Conservation (phyloP, 768 basidiomycete genomes). For the Rickenella mellea region DNA sequence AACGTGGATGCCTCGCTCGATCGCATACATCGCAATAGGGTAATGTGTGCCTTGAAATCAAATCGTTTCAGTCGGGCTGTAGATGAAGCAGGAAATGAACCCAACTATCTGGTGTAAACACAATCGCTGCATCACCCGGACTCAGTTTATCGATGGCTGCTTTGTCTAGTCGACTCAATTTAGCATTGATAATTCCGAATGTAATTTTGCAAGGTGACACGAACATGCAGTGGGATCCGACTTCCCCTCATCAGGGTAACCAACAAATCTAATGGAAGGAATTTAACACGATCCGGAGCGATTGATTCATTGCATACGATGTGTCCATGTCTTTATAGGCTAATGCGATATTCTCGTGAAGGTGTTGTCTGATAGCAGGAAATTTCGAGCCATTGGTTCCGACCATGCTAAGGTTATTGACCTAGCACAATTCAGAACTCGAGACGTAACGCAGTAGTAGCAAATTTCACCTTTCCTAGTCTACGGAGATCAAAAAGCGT, state of each 20-base stretch:
- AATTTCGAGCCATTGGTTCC: slow-evolving; percentile 86
- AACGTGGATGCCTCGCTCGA: slow-evolving; percentile 79
- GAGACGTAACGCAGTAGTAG: background rate
- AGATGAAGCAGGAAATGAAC: slow-evolving; percentile 5
- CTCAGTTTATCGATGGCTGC: slow-evolving; percentile 66
- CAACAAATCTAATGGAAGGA: slow-evolving; percentile 49
- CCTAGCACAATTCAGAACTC: slow-evolving; percentile 23
- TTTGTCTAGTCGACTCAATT: slow-evolving; percentile 70
- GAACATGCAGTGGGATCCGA: slow-evolving; percentile 76
- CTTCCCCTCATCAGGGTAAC: slow-evolving; percentile 62
- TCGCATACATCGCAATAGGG: slow-evolving; percentile 77
- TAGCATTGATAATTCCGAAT: background rate
- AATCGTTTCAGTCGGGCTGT: background rate
- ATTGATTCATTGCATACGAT: slow-evolving; percentile 32
- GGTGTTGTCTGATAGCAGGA: slow-evolving; percentile 73
- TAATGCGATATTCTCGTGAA: slow-evolving; percentile 71
- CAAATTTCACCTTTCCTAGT: slow-evolving; percentile 60
- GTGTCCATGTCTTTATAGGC: slow-evolving; percentile 86
- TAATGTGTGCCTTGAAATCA: slow-evolving; percentile 61
- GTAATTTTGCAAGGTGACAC: slow-evolving; percentile 17
- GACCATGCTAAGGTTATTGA: slow-evolving; percentile 75
- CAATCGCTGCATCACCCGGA: slow-evolving; percentile 81
- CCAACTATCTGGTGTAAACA: slow-evolving; percentile 88
- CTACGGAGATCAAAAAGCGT: slow-evolving; percentile 86
- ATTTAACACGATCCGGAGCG: background rate